Evolutionary conservation across 495 filamentous ascomycete species (phyloP).

Genomic region (Talaromyces ruber): DNA sequence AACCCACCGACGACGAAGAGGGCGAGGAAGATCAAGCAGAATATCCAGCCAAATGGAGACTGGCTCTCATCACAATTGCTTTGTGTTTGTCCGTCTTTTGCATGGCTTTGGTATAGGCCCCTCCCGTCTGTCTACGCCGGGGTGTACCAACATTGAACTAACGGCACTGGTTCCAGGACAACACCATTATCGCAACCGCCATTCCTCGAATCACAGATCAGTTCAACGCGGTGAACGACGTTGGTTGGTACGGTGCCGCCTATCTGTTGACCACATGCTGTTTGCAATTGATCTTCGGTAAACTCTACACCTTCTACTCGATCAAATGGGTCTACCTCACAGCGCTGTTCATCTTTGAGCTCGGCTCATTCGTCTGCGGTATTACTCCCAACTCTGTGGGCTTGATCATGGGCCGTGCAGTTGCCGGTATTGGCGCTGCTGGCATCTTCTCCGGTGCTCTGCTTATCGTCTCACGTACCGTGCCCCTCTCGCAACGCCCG

Average conservation of each 20-base stretch:
- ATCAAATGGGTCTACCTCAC: slow-evolving; percentile 65
- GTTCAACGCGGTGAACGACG: slow-evolving; percentile 65
- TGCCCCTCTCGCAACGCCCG: slow-evolving; percentile 64
- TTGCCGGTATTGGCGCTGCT: slow-evolving; percentile 76
- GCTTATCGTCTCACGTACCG: slow-evolving; percentile 67
- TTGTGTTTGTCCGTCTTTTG: slow-evolving; percentile 57
- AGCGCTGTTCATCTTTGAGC: slow-evolving; percentile 70
- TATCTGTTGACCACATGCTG: slow-evolving; percentile 66
- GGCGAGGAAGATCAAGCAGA: slow-evolving; percentile 27
- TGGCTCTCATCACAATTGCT: slow-evolving; percentile 50
- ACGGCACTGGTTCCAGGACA: neutral
- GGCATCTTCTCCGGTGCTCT: slow-evolving; percentile 78
- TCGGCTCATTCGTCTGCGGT: slow-evolving; percentile 80
- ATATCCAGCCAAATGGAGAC: slow-evolving; percentile 42
- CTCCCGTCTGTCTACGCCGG: neutral
- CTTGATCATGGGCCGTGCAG: slow-evolving; percentile 76
- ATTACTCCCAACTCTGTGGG: slow-evolving; percentile 63
- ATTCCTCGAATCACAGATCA: slow-evolving; percentile 77
- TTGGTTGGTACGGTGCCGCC: slow-evolving; percentile 72
- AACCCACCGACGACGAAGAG: neutral
- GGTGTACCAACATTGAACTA: neutral
- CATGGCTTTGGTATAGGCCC: slow-evolving; percentile 44
- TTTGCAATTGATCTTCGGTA: slow-evolving; percentile 67
- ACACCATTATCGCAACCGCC: slow-evolving; percentile 66
- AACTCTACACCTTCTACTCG: slow-evolving; percentile 71